These are phyloP conservation scores for Caloboletus firmus DNA, from an alignment of 1,284 basidiomycete genomes.

Conservation along the genomic window DNA sequence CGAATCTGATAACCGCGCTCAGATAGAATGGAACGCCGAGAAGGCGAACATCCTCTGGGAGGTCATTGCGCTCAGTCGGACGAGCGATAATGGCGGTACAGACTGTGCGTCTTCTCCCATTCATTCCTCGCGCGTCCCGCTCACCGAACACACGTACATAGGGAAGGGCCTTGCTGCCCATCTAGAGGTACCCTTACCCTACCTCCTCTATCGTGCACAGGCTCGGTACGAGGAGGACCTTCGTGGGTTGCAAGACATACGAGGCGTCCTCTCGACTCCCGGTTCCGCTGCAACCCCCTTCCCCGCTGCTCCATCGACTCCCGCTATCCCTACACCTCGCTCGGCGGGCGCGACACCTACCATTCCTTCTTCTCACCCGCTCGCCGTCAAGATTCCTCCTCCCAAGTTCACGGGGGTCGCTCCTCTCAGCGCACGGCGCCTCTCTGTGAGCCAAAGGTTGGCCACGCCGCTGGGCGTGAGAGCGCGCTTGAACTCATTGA, in stretches of 20 bases:
- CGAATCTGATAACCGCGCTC: conserved; percentile 13
- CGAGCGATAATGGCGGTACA: conserved; percentile 58
- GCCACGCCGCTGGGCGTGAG: conserved; percentile 60
- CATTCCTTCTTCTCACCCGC: conserved; percentile 30
- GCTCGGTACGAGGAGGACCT: conserved; percentile 79
- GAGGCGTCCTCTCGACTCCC: conserved; percentile 47
- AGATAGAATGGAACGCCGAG: conserved; percentile 80
- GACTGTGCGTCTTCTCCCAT: conserved; percentile 59
- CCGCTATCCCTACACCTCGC: conserved; percentile 26
- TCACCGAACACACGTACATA: conserved; percentile 30
- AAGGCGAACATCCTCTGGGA: conserved; percentile 83
- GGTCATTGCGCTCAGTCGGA: conserved; percentile 71
- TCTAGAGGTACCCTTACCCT: conserved; percentile 75
- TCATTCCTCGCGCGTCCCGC: background rate
- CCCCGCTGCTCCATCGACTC: conserved; percentile 26
- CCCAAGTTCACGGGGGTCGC: conserved; percentile 9
- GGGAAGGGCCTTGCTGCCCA: conserved; percentile 80
- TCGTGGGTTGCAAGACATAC: conserved; percentile 68
- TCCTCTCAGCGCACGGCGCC: conserved; percentile 21
- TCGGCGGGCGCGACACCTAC: conserved; percentile 14
- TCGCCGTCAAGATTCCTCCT: conserved; percentile 34
- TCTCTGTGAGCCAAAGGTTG: conserved; percentile 42
- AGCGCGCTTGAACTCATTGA: conserved; percentile 66
- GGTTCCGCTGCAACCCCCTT: conserved; percentile 6
- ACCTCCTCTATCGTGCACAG: conserved; percentile 76